Conservation (phyloP, 257 asterid species). For the Jasminum sambac region DNA sequence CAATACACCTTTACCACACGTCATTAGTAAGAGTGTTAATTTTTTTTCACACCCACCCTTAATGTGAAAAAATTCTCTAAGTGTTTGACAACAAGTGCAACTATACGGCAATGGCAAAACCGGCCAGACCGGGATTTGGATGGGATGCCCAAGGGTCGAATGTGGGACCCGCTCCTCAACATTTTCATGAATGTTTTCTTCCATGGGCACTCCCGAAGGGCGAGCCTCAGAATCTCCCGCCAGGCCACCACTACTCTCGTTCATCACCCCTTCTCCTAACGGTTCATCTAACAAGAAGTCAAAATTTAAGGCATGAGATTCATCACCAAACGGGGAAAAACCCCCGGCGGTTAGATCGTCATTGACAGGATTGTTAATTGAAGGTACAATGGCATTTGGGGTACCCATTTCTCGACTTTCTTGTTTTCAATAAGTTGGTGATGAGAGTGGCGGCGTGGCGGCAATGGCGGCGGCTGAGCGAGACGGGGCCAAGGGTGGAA, state of each 20-base stretch:
- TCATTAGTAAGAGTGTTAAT: too few relatives aligned
- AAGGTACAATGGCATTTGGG: slow-evolving; percentile 17
- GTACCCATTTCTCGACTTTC: slow-evolving; percentile 28
- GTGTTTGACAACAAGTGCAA: slow-evolving; percentile 58
- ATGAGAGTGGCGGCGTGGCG: not conserved
- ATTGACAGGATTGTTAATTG: slow-evolving; percentile 17
- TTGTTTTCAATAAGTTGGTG: not conserved
- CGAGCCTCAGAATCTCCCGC: slow-evolving; percentile 17
- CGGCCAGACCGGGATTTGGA: slow-evolving; percentile 43
- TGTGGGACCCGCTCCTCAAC: not conserved
- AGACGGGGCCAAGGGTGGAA: slow-evolving; percentile 41
- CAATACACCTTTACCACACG: too few relatives aligned
- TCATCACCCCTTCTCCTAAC: slow-evolving; percentile 7
- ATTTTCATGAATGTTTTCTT: slow-evolving; percentile 11
- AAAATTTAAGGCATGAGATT: not conserved
- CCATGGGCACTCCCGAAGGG: slow-evolving; percentile 24
- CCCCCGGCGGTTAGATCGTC: slow-evolving; percentile 20
- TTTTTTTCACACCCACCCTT: slow-evolving; percentile 48
- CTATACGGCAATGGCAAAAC: slow-evolving; percentile 37
- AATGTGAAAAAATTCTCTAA: slow-evolving; percentile 53
- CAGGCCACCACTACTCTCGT: slow-evolving; percentile 15
- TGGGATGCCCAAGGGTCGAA: slow-evolving; percentile 37
- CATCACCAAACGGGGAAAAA: slow-evolving; percentile 27
- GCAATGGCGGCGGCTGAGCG: slow-evolving; percentile 56
- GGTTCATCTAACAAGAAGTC: slow-evolving; percentile 24